phyloP scores from a whole-genome alignment of 768 basidiomycete genomes.

The Boletus speciosus region DNA sequence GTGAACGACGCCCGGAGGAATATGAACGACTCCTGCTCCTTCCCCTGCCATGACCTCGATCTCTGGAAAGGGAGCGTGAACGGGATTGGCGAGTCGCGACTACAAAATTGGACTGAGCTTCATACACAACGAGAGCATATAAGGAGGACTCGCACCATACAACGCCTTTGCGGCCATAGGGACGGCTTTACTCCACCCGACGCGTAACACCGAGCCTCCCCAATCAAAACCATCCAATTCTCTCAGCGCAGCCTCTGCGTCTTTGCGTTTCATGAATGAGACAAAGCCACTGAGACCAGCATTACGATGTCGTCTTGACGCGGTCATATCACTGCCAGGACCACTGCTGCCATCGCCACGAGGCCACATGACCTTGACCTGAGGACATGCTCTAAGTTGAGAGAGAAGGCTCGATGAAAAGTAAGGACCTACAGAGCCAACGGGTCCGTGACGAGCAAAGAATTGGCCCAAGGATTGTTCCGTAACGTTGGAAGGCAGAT shows the following conservation, averaged over 20 bases:
- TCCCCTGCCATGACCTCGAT: constrained; percentile 24
- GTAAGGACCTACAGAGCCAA: constrained; percentile 68
- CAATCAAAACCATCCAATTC: constrained; percentile 93
- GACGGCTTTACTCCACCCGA: constrained; percentile 97
- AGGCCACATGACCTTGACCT: constrained; percentile 99
- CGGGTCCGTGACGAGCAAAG: constrained; percentile 90
- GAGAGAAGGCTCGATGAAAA: neutral
- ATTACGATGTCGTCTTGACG: constrained; percentile 65
- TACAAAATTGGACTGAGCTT: constrained; percentile 1
- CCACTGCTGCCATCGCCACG: constrained; percentile 67
- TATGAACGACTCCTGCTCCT: constrained; percentile 27
- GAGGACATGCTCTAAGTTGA: neutral
- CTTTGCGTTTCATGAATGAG: constrained; percentile 89
- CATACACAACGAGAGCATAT: neutral
- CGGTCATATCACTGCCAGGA: constrained; percentile 74
- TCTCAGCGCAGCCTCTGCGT: constrained; percentile 84
- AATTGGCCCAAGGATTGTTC: constrained; percentile 84
- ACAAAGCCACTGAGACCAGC: constrained; percentile 92
- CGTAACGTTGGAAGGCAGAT: constrained; percentile 82
- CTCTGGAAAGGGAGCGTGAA: constrained; percentile 34
- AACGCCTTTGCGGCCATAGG: constrained; percentile 74
- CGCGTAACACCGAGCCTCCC: constrained; percentile 83
- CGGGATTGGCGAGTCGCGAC: constrained; percentile 27
- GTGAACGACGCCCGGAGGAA: constrained; percentile 25
- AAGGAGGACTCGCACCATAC: constrained; percentile 57